Base-by-base conservation (phyloP, 1,284 basidiomycete genomes). In the Heliocybe sulcata region DNA sequence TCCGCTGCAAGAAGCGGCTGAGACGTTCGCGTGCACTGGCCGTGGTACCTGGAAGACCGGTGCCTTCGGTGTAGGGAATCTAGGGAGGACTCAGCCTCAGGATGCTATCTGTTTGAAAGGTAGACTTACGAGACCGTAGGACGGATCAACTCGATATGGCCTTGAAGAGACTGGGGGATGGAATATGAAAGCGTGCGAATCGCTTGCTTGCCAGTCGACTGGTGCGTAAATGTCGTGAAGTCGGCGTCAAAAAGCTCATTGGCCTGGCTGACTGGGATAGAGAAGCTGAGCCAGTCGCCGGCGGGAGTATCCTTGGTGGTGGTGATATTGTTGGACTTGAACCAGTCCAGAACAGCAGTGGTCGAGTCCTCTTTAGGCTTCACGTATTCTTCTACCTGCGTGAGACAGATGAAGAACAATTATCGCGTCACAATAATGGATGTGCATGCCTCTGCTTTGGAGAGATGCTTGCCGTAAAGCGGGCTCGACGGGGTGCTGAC, bases 141-240 rank as follows among this genome's bases (percentile, higher is more conserved):
- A 51, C 69, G 67, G 10, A 69, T 62, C 23, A 72, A 59, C 19
- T 67, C 66, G 25, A 75, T 58, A 55, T 74, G 70, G 3, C 60
- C 63, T 50, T 66, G 54, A n/a, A 75, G 57, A 26, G 63, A 61
- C 0, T 59, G 51, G 1, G 72, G 72, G 45, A 75, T 61, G 2
- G 72, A 72, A 59, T 74, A 74, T 0, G 64, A 55, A 42, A 74
- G 65, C 4, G 72, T 75, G 54, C 72, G 70, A 52, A 68, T 58
- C 26, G 62, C 54, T 33, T 62, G 56, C 55, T 64, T 59, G 59
- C 69, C 67, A 10, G 64, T 69, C 10, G 59, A 59, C 8, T 57
- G 38, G 56, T 74, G 67, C 10, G 54, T 59, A 60, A 69, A 75
- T 3, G 58, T 58, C 19, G 62, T 59, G 60, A 69, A 74, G n/a